Conservation (phyloP, 495 filamentous ascomycete genomes). For the Penicillium maclennaniae region DNA sequence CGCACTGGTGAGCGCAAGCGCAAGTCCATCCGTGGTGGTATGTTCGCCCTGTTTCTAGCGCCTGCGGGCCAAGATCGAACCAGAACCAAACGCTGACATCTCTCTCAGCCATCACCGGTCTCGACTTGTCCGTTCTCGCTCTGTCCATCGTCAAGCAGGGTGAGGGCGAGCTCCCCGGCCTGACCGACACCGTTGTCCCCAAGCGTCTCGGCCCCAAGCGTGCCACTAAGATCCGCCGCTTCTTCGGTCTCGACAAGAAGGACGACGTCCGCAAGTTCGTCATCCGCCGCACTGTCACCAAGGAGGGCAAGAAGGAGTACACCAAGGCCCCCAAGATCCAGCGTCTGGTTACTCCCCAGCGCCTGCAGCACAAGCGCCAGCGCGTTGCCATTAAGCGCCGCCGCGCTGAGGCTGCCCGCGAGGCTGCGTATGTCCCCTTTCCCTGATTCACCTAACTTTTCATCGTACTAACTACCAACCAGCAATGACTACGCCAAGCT, state of each 20-base stretch:
- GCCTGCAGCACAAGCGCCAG: slow-evolving; percentile 99
- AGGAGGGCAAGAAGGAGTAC: slow-evolving; percentile 92
- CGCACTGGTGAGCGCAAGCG: slow-evolving; percentile 97
- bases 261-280: slow-evolving; percentile 99
- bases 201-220: slow-evolving; percentile 99
- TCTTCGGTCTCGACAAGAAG: slow-evolving; percentile 99
- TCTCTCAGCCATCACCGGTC: slow-evolving; percentile 71
- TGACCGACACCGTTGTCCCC: slow-evolving; percentile 95
- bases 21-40: slow-evolving; percentile 92
- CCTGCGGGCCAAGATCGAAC: not conserved
- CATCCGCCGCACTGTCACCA: slow-evolving; percentile 97
- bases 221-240: slow-evolving; percentile 97
- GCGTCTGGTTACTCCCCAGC: slow-evolving; percentile 97
- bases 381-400: slow-evolving; percentile 95
- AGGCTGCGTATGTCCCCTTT: slow-evolving; percentile 82
- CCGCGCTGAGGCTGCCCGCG: slow-evolving; percentile 87
- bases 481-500: slow-evolving; percentile 87
- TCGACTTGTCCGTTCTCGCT: slow-evolving; percentile 89
- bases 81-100: slow-evolving; percentile 12
- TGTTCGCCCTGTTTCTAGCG: slow-evolving; percentile 8
- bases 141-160: slow-evolving; percentile 96
- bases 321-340: slow-evolving; percentile 99
- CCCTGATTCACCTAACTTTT: not conserved
- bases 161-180: slow-evolving; percentile 84
- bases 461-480: slow-evolving; percentile 29